These are phyloP conservation scores for Cymbidium sinense DNA, from an alignment of 106 monocot species.

Conservation along the genomic window DNA sequence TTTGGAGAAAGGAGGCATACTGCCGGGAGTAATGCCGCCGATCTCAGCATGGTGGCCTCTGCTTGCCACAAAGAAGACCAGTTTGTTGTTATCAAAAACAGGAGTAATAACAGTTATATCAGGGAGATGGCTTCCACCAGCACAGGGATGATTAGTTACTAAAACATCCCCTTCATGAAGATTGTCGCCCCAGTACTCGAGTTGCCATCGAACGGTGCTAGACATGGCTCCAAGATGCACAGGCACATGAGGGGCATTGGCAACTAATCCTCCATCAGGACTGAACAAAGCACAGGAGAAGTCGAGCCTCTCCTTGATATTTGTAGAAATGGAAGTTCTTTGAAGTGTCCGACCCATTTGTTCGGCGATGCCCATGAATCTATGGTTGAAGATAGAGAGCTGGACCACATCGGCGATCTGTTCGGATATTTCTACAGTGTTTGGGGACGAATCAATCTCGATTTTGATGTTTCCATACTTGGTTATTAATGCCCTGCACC, in stretches of 20 bases:
- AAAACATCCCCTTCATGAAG: conserved; percentile 86
- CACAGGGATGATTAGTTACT: conserved; percentile 86
- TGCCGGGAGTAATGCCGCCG: conserved; percentile 92
- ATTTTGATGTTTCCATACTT: conserved; percentile 87
- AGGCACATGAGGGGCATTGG: conserved; percentile 97
- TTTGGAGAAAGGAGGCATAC: conserved; percentile 98
- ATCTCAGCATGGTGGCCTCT: conserved; percentile 97
- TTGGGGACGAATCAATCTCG: conserved; percentile 34
- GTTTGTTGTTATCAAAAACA: conserved; percentile 62
- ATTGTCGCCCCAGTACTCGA: conserved; percentile 68
- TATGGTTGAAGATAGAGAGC: conserved; percentile 91
- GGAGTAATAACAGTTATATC: conserved; percentile 96
- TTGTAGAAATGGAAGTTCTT: conserved; percentile 89
- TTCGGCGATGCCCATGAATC: conserved; percentile 99
- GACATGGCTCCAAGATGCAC: conserved; percentile 98
- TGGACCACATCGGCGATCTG: conserved; percentile 82
- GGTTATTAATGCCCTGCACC: conserved; percentile 73
- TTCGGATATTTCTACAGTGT: conserved; percentile 19
- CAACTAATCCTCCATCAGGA: conserved; percentile 93
- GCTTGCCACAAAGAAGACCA: conserved; percentile 97
- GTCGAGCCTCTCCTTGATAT: conserved; percentile 92
- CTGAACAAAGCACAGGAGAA: conserved; percentile 96
- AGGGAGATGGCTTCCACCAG: conserved; percentile 96
- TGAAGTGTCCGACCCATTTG: conserved; percentile 99
- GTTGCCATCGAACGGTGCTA: conserved; percentile 76